Evolutionary conservation across 2,329 filamentous ascomycete species (phyloP), one percentile per base, ranked within the genome.

Genomic region (Teratosphaeria nubilosa): DNA sequence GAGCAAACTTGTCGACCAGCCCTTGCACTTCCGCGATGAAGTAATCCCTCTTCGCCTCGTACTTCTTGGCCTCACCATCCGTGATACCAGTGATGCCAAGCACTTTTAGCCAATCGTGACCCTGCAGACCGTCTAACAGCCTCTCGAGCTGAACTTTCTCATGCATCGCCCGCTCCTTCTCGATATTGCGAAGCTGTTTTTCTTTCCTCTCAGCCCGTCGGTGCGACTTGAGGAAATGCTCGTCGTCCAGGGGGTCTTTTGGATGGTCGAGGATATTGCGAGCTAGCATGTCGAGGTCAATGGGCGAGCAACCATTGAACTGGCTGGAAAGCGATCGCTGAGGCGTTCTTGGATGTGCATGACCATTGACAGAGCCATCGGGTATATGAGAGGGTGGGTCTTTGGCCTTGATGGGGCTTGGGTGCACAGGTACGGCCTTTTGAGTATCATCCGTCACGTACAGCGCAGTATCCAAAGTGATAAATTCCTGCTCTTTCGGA

Each of bases 41-140:
- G 70, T 92, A 86, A 60, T 86, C 81, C 30, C 94, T 83, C 61
- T 94, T 94, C 2, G 87, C 85, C 72, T 96, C 90, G 72, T 90
- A 96, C 31, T 86, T 82, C 72, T 88, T 94, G 74, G 90, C 92
- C 68, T 90, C 89, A 24, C 84, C 85, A 68, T 96, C 91, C 0
- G 90, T 95, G 41, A 95, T 76, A 41, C 82, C 90, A 63, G 85
- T 92, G 34, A 97, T 87, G 27, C 92, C 94, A 85, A 99, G 91
- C 3, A 91, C 83, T 61, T 88, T 86, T 58, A 96, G 78, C 94
- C 94, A 99, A 73, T 97, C 94, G 59, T 88, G 90, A 2, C 92
- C 89, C 70, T 90, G 87, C 1, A 99, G 80, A 20, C 90, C 90
- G 56, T 94, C 90, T 6, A 96, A 79, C 16, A 86, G 74, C 7